A percentile compares a stretch with the other conserved stretches of the same genome.
phyloP scores from a whole-genome alignment of 305 asterid genomes.

The Solanum hybrid region DNA sequence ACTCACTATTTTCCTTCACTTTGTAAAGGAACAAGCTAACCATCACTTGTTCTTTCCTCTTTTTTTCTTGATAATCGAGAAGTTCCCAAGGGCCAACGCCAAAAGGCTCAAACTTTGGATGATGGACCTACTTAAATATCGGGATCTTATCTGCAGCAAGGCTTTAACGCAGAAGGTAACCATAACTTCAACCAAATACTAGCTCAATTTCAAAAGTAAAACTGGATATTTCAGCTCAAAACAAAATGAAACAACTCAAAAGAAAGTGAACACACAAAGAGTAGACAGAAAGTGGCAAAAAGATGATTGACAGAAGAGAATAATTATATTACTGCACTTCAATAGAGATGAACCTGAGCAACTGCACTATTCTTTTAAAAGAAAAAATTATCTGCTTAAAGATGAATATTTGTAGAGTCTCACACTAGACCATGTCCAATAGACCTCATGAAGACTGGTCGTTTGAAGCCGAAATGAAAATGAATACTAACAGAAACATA shows the following conservation, averaged over 20 bases:
- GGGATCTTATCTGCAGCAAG: not conserved
- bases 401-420: not conserved
- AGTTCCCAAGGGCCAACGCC: not conserved
- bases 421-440: not conserved
- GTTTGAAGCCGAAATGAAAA: not conserved
- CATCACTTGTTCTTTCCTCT: not conserved
- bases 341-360: not conserved
- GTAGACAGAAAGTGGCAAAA: not conserved
- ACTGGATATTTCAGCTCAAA: not conserved
- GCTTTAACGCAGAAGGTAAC: not conserved
- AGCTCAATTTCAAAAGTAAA: not conserved
- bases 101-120: not conserved
- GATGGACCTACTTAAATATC: not conserved
- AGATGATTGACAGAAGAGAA: not conserved
- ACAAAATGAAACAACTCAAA: not conserved
- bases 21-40: not conserved
- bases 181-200: not conserved
- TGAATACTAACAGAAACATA: not conserved
- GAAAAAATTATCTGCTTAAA: not conserved
- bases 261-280: not conserved
- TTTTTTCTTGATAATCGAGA: not conserved
- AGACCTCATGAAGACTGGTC: not conserved
- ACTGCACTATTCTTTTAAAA: not conserved
- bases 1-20: slow-evolving; percentile 1
- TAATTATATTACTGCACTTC: not conserved